Evolutionary conservation across 345 rosid species (phyloP).

Genomic region (Eucalyptus leucophloia): DNA sequence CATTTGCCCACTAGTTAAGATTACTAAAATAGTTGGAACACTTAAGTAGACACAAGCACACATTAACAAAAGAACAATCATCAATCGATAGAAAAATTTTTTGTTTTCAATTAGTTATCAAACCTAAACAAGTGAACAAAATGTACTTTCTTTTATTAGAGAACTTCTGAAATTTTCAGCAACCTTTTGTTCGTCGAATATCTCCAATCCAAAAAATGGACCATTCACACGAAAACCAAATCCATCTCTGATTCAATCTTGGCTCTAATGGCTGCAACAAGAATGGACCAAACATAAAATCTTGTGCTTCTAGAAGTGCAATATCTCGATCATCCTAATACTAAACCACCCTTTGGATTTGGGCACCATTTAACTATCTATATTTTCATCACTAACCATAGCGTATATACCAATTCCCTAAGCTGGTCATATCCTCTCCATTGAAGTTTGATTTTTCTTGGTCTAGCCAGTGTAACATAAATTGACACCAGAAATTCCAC

Average conservation of each 20-base stretch:
- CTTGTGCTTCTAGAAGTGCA: too few species aligned
- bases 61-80: not conserved
- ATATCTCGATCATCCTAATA: not conserved
- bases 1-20: not conserved
- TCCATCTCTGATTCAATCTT: not conserved
- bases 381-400: not conserved
- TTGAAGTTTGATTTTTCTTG: not conserved
- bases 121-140: not conserved
- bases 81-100: too few species aligned
- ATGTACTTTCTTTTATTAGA: not conserved
- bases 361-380: not conserved
- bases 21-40: not conserved
- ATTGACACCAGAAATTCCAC: too few species aligned
- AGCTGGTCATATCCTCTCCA: not conserved
- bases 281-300: not conserved
- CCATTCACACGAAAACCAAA: not conserved
- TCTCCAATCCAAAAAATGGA: too few species aligned
- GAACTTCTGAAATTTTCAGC: not conserved
- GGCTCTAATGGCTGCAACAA: not conserved
- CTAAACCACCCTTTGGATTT: too few species aligned
- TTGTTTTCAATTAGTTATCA: not conserved
- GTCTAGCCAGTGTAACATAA: too few species aligned
- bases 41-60: not conserved
- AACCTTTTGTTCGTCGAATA: not conserved
- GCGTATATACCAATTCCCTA: not conserved